Evolutionary conservation across 1,284 basidiomycete genomes (phyloP).

Genomic region (Sanghuangporus baumii): DNA sequence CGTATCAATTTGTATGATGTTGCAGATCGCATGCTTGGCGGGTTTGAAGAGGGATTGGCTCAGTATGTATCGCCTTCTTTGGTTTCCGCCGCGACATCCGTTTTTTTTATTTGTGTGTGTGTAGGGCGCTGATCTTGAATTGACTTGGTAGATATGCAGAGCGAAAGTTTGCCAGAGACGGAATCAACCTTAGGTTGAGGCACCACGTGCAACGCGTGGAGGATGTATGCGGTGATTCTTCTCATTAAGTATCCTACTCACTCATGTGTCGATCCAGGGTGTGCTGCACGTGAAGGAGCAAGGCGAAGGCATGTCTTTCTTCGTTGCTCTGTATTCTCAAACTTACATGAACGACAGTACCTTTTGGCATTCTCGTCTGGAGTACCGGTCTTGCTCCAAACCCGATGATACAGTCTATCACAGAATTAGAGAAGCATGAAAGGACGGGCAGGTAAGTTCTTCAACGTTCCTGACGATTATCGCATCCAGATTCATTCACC

Average conservation of each 20-base stretch:
- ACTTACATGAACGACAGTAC: conserved; percentile 37
- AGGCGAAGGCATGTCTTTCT: conserved; percentile 44
- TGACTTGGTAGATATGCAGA: conserved; percentile 52
- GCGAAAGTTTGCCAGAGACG: conserved; percentile 71
- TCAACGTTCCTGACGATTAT: conserved; percentile 4
- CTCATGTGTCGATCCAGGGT: conserved; percentile 36
- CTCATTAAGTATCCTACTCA: conserved; percentile 27
- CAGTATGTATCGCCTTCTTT: conserved; percentile 37
- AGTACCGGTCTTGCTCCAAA: conserved; percentile 80
- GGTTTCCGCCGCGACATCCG: neutral
- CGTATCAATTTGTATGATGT: conserved; percentile 80
- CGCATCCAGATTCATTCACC: neutral
- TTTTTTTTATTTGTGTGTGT: neutral
- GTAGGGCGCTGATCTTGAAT: conserved; percentile 3
- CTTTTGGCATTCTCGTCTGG: conserved; percentile 83
- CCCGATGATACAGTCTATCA: conserved; percentile 62
- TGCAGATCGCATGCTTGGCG: conserved; percentile 75
- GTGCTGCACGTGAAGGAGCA: conserved; percentile 57
- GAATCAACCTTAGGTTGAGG: conserved; percentile 70
- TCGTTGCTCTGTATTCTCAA: neutral
- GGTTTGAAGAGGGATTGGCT: conserved; percentile 67
- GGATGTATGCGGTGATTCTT: conserved; percentile 37
- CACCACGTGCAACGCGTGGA: conserved; percentile 80
- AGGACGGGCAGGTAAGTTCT: conserved; percentile 50
- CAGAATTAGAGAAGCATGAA: conserved; percentile 55